A percentile compares a stretch with the other conserved stretches of the same genome.
phyloP scores from a whole-genome alignment of 2,329 filamentous ascomycete genomes.

The Sporothrix pseudoabietina region DNA sequence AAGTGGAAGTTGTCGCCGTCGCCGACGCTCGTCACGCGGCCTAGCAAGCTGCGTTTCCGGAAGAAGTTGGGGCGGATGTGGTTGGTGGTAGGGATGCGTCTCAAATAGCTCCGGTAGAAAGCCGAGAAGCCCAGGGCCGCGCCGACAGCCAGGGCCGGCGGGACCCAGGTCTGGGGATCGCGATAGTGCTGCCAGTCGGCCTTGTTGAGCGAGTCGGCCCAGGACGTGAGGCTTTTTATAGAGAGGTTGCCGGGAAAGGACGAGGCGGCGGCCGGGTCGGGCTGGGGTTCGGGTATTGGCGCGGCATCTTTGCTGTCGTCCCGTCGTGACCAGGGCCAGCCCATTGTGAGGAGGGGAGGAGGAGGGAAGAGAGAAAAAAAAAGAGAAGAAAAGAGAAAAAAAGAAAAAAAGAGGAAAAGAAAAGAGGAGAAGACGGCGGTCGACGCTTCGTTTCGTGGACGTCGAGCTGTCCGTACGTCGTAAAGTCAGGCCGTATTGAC shows the following conservation, averaged over 20 bases:
- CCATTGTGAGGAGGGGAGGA: constrained; percentile 24
- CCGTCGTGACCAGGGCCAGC: constrained; percentile 35
- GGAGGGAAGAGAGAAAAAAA: background rate
- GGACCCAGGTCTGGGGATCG: constrained; percentile 57
- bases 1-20: constrained; percentile 96
- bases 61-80: constrained; percentile 77
- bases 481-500: background rate
- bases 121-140: constrained; percentile 57
- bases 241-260: constrained; percentile 7
- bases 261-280: background rate
- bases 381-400: background rate
- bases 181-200: constrained; percentile 58
- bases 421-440: background rate
- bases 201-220: constrained; percentile 49
- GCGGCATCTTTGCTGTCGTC: constrained; percentile 27
- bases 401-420: background rate
- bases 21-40: constrained; percentile 87
- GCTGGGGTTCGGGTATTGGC: constrained; percentile 3
- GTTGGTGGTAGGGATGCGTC: constrained; percentile 76
- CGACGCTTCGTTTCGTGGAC: background rate
- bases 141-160: constrained; percentile 57
- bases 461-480: background rate
- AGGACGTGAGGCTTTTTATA: constrained; percentile 37
- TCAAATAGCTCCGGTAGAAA: constrained; percentile 75
- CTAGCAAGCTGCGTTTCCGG: constrained; percentile 74